A percentile compares a stretch with the other conserved stretches of the same genome.
These are phyloP conservation scores for Phytophthora pinifolia DNA, from an alignment of 352 stramenopile species.

Conservation along the genomic window DNA sequence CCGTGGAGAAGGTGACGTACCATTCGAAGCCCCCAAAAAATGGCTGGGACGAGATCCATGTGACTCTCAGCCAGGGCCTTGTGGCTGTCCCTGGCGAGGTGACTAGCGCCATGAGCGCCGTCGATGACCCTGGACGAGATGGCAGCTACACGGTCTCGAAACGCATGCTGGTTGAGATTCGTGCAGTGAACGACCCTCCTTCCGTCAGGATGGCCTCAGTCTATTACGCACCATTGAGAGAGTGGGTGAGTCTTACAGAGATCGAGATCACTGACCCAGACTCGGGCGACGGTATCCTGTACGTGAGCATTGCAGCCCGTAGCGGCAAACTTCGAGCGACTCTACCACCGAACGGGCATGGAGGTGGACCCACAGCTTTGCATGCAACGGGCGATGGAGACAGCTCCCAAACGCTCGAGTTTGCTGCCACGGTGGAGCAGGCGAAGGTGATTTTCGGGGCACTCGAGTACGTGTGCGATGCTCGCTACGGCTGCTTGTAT, in stretches of 20 bases:
- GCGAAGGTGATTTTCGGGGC: slow-evolving; percentile 23
- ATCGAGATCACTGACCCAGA: slow-evolving; percentile 48
- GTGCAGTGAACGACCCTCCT: slow-evolving; percentile 46
- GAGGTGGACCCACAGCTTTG: slow-evolving; percentile 9
- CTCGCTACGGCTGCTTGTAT: slow-evolving; percentile 27
- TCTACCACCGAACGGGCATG: slow-evolving; percentile 1
- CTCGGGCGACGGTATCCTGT: slow-evolving; percentile 39
- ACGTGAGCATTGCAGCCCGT: slow-evolving; percentile 40
- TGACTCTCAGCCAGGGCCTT: slow-evolving; percentile 37
- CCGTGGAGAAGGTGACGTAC: slow-evolving; percentile 51
- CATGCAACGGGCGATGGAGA: slow-evolving; percentile 8
- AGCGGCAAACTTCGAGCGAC: slow-evolving; percentile 36
- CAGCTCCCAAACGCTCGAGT: slow-evolving; percentile 29
- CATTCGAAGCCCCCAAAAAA: slow-evolving; percentile 26
- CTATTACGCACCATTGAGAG: slow-evolving; percentile 31
- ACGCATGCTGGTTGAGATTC: slow-evolving; percentile 43
- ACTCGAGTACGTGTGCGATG: slow-evolving; percentile 43
- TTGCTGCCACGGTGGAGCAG: slow-evolving; percentile 30
- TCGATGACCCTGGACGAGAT: slow-evolving; percentile 5
- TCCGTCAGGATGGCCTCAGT: slow-evolving; percentile 27
- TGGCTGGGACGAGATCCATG: slow-evolving; percentile 41
- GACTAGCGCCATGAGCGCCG: not conserved
- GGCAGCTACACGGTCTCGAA: slow-evolving; percentile 36
- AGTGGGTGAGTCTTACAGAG: slow-evolving; percentile 28
- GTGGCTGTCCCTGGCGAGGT: not conserved